phyloP scores from a whole-genome alignment of 2,329 filamentous ascomycete species.

The Helotiales sp. region DNA sequence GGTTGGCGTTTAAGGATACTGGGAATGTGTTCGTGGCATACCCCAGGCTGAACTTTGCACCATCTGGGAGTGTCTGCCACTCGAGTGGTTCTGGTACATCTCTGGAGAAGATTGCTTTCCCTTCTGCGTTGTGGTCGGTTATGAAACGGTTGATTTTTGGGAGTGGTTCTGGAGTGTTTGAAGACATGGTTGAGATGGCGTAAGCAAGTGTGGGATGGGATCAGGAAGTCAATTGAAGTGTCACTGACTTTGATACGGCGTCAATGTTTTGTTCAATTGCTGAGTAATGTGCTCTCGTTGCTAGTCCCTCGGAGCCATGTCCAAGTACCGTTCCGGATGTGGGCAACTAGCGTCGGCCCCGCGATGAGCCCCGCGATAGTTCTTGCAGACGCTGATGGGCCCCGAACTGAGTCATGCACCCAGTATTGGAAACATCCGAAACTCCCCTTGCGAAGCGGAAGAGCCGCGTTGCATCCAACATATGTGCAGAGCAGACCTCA shows the following conservation, averaged over 20 bases:
- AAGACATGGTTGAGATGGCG: background rate
- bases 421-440: no score
- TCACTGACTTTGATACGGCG: background rate
- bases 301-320: background rate
- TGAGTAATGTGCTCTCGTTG: background rate
- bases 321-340: background rate
- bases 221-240: no score
- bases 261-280: background rate
- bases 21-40: constrained; percentile 27
- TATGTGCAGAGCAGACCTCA: background rate
- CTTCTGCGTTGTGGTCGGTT: constrained; percentile 24
- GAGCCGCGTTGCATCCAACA: no score
- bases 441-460: no score
- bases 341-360: background rate
- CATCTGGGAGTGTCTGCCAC: constrained; percentile 22
- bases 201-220: background rate
- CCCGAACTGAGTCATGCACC: no score
- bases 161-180: constrained; percentile 1
- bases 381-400: no score
- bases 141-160: constrained; percentile 20
- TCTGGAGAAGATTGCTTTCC: constrained; percentile 25
- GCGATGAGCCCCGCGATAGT: background rate
- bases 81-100: constrained; percentile 15
- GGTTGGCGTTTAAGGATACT: constrained; percentile 14
- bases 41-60: constrained; percentile 21